Conservation (phyloP, 2,329 filamentous ascomycete genomes). For the Eutypella sp. region DNA sequence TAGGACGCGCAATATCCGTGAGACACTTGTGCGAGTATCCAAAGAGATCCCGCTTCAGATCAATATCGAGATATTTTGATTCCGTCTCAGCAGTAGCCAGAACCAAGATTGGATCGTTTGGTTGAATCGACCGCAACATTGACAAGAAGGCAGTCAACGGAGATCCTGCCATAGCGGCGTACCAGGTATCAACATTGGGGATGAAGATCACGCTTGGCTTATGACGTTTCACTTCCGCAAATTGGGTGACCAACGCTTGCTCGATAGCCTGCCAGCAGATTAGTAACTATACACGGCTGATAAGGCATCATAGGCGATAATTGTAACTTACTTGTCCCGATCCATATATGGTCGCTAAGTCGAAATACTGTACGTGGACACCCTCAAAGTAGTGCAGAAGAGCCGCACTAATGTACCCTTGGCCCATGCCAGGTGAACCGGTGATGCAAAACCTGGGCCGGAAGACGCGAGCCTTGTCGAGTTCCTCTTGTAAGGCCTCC, state of each 20-base stretch:
- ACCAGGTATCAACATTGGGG: conserved; percentile 86
- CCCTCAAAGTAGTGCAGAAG: conserved; percentile 89
- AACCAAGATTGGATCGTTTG: conserved; percentile 84
- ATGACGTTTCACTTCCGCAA: conserved; percentile 87
- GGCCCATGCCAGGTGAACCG: conserved; percentile 86
- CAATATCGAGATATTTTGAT: conserved; percentile 53
- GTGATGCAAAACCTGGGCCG: conserved; percentile 80
- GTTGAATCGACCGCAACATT: conserved; percentile 75
- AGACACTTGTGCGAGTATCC: conserved; percentile 78
- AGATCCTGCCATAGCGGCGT: conserved; percentile 54
- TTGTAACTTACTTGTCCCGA: conserved; percentile 64
- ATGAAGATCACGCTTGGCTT: conserved; percentile 96
- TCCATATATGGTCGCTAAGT: conserved; percentile 78
- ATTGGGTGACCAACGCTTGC: conserved; percentile 83
- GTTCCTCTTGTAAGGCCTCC: conserved; percentile 70
- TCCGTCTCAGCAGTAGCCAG: conserved; percentile 77
- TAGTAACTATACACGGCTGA: conserved; percentile 15
- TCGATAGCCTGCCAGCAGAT: conserved; percentile 59
- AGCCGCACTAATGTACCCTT: conserved; percentile 80
- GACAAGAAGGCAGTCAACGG: conserved; percentile 78
- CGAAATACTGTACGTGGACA: conserved; percentile 90
- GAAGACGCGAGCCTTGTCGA: conserved; percentile 84
- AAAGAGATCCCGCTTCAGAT: conserved; percentile 74
- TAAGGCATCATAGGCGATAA: background rate
- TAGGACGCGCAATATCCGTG: conserved; percentile 64